These are phyloP conservation scores for Cadophora gregata DNA, from an alignment of 2,329 filamentous ascomycete species.

Conservation along the genomic window DNA sequence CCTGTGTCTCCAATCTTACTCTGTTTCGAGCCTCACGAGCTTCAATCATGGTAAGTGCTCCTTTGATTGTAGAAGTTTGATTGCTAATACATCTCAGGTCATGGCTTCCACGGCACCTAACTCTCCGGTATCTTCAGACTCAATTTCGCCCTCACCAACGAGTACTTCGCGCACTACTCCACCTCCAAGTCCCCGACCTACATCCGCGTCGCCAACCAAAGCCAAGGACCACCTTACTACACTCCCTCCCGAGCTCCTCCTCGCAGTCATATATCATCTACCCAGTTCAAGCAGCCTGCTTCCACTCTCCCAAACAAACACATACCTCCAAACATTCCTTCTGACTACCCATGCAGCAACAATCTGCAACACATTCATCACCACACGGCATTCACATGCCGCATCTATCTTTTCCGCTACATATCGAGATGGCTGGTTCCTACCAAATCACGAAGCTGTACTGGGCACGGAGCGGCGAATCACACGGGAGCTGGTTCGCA, in stretches of 20 bases:
- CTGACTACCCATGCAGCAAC: constrained; percentile 30
- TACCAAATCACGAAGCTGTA: constrained; percentile 33
- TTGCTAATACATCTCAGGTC: neutral
- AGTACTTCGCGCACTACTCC: constrained; percentile 3
- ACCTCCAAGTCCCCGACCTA: neutral
- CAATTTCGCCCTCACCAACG: constrained; percentile 1
- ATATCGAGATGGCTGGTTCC: constrained; percentile 28
- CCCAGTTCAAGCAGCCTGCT: constrained; percentile 25
- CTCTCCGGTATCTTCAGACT: neutral
- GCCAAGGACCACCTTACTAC: constrained; percentile 24
- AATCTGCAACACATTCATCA: constrained; percentile 35
- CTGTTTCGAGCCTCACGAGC: neutral
- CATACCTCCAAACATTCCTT: constrained; percentile 30
- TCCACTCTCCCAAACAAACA: constrained; percentile 32
- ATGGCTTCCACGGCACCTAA: constrained; percentile 13
- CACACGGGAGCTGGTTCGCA: constrained; percentile 23
- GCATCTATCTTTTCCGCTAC: constrained; percentile 28
- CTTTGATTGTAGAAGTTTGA: neutral
- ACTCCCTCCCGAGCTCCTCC: constrained; percentile 48
- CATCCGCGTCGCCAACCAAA: neutral
- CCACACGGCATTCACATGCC: constrained; percentile 17
- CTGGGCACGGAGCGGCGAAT: constrained; percentile 22
- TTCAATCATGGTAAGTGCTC: neutral
- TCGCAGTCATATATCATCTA: constrained; percentile 39
- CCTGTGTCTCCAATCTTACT: neutral